Conservation (phyloP, 345 rosid genomes). For the Xanthoceras sorbifolium region DNA sequence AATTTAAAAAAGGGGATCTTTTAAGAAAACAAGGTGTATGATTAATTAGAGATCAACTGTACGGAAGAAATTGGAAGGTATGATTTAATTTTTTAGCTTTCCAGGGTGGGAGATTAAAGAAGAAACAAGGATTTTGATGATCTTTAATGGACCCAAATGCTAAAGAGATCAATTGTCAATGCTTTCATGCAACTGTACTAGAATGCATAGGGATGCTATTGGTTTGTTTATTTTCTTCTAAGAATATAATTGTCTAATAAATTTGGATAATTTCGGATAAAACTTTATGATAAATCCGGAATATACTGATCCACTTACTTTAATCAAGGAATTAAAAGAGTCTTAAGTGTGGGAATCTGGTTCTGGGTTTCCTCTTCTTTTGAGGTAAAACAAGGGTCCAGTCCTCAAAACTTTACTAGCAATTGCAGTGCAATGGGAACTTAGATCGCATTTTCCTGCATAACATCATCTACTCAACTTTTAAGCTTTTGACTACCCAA, state of each 20-base stretch:
- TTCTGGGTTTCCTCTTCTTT: neutral
- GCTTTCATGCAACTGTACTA: neutral
- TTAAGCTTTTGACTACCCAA: slow-evolving; percentile 7
- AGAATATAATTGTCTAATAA: too few relatives aligned
- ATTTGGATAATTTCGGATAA: too few relatives aligned
- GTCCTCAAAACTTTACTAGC: neutral
- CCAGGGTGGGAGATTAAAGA: slow-evolving; percentile 18
- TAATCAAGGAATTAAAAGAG: too few relatives aligned
- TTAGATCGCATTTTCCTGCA: neutral
- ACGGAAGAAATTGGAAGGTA: neutral
- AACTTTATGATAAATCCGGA: too few relatives aligned
- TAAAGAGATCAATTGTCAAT: neutral
- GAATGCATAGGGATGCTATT: neutral
- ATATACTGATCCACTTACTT: too few relatives aligned
- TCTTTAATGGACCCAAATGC: too few relatives aligned
- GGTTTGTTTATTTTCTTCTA: too few relatives aligned
- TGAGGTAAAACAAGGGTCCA: slow-evolving; percentile 16
- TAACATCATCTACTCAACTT: neutral
- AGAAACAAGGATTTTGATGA: too few relatives aligned
- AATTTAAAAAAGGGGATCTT: neutral
- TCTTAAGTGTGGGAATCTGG: neutral
- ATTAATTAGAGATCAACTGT: neutral
- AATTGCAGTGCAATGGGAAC: neutral
- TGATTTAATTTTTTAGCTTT: slow-evolving; percentile 8
- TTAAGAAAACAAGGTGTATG: slow-evolving; percentile 7